phyloP scores from a whole-genome alignment of 1,284 basidiomycete genomes.

The Microstroma glucosiphilum region DNA sequence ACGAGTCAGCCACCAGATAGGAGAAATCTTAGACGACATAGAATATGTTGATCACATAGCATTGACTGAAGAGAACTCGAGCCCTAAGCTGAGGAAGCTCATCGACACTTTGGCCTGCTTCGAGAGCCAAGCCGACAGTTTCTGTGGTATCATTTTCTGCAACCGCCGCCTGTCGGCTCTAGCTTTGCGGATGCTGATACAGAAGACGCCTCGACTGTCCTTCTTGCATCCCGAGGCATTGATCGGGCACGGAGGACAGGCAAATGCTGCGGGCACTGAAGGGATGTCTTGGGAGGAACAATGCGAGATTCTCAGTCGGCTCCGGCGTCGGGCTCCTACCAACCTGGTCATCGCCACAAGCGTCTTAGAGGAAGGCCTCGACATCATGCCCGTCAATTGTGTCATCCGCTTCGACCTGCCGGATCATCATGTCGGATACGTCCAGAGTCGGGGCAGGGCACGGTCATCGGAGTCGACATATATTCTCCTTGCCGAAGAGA shows the following conservation, averaged over 20 bases:
- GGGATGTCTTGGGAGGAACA: constrained; percentile 35
- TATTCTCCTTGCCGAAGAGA: constrained; percentile 26
- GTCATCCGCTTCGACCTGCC: constrained; percentile 39
- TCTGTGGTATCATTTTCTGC: constrained; percentile 40
- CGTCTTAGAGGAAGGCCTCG: constrained; percentile 38
- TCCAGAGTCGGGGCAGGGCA: constrained; percentile 32
- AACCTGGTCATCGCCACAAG: constrained; percentile 37
- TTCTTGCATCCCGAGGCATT: constrained; percentile 28
- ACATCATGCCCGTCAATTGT: constrained; percentile 30
- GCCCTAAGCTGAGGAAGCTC: constrained; percentile 26
- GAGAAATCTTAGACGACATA: constrained; percentile 17
- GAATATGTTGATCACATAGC: constrained; percentile 14
- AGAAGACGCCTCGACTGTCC: constrained; percentile 18
- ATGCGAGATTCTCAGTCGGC: constrained; percentile 26
- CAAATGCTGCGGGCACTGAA: constrained; percentile 6
- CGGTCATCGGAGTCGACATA: constrained; percentile 21
- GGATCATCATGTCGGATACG: constrained; percentile 29
- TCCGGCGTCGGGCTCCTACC: constrained; percentile 23
- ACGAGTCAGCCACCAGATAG: constrained; percentile 19
- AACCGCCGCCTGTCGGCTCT: constrained; percentile 27
- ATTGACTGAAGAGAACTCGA: constrained; percentile 14
- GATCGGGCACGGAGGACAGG: constrained; percentile 25
- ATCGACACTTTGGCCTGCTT: constrained; percentile 29
- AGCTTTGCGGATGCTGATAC: constrained; percentile 30
- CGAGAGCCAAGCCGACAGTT: constrained; percentile 8